Evolutionary conservation across 306 rosid genomes (phyloP).

Genomic region (Cotoneaster glaucophyllus): DNA sequence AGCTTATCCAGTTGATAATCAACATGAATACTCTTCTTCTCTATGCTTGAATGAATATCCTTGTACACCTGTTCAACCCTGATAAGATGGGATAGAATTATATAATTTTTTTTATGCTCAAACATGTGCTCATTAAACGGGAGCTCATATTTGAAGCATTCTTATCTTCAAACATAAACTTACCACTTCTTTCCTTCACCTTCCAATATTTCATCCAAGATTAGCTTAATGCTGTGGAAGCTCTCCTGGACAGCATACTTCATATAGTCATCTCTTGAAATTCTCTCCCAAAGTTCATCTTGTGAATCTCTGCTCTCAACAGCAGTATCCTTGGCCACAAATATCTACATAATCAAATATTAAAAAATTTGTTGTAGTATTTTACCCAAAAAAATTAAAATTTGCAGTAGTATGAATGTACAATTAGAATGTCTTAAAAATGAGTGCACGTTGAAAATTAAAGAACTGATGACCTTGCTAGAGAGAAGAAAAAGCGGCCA

Average conservation of each 20-base stretch:
- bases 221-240: constrained; percentile 49
- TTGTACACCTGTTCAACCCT: constrained; percentile 78
- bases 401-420: not conserved
- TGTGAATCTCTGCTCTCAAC: constrained; percentile 63
- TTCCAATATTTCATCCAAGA: constrained; percentile 67
- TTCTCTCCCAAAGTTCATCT: constrained; percentile 76
- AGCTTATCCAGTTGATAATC: constrained; percentile 59
- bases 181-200: constrained; percentile 81
- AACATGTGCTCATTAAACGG: not conserved
- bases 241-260: constrained; percentile 95
- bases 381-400: not conserved
- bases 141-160: not conserved
- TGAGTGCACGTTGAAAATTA: not conserved
- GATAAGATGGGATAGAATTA: constrained; percentile 24
- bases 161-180: constrained; percentile 13
- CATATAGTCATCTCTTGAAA: constrained; percentile 86
- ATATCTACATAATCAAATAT: constrained; percentile 40
- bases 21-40: constrained; percentile 20
- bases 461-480: constrained; percentile 66
- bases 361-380: not conserved
- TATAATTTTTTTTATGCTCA: not conserved
- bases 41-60: constrained; percentile 52
- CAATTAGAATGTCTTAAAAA: not conserved
- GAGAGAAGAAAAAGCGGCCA: constrained; percentile 99
- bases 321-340: constrained; percentile 89